Conservation (phyloP, 192 early-diverging fungal genomes). For the Backusella macrospora region DNA sequence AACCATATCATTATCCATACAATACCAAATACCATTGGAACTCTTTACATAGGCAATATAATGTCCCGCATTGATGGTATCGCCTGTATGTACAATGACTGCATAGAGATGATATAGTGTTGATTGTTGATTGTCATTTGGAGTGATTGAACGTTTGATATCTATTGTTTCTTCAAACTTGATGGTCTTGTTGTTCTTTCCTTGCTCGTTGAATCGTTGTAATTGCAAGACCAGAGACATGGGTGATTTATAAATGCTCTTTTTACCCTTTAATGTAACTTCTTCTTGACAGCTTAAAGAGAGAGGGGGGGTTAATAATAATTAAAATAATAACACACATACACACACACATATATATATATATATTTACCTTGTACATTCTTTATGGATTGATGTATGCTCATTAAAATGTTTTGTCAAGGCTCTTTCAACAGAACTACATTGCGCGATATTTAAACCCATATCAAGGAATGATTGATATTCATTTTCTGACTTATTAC, state of each 20-base stretch:
- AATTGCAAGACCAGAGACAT: slow-evolving; percentile 27
- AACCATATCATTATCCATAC: slow-evolving; percentile 76
- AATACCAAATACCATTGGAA: slow-evolving; percentile 78
- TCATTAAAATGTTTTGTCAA: slow-evolving; percentile 57
- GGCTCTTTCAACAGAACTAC: slow-evolving; percentile 65
- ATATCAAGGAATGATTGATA: slow-evolving; percentile 76
- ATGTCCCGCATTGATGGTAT: slow-evolving; percentile 75
- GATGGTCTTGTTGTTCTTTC: slow-evolving; percentile 43
- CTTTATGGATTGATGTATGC: not conserved
- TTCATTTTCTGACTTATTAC: slow-evolving; percentile 70
- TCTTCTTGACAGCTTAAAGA: slow-evolving; percentile 34
- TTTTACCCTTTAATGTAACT: not conserved
- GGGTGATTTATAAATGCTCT: slow-evolving; percentile 31
- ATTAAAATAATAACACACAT: too few relatives aligned
- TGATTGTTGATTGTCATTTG: slow-evolving; percentile 24
- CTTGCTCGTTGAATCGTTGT: slow-evolving; percentile 28
- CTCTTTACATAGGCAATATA: slow-evolving; percentile 82
- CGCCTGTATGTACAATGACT: slow-evolving; percentile 78
- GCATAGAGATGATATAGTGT: slow-evolving; percentile 68
- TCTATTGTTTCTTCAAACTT: slow-evolving; percentile 35
- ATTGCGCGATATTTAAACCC: slow-evolving; percentile 74
- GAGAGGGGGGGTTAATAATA: too few relatives aligned
- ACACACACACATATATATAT: too few relatives aligned
- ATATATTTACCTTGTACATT: slow-evolving; percentile 21
- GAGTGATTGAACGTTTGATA: slow-evolving; percentile 30